Percentiles rank a stretch among this genome's conserved stretches.
Evolutionary conservation across 441 rosid genomes (phyloP).

Genomic region (Erodium texanum): DNA sequence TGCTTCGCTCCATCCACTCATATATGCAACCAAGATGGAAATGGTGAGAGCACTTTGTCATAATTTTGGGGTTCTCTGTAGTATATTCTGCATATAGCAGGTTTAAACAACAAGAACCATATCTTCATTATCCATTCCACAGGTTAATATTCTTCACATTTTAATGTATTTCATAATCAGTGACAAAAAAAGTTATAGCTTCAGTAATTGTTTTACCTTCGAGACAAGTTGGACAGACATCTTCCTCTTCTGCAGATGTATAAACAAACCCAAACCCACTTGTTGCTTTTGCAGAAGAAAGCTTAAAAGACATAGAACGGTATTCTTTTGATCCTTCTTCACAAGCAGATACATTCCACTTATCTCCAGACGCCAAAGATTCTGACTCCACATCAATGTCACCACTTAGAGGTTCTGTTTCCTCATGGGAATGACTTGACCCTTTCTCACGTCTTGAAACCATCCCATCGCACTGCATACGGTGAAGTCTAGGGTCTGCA

Average conservation of each 20-base stretch:
- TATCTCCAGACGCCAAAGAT: conserved; percentile 42
- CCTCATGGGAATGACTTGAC: conserved; percentile 63
- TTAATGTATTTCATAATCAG: too few relatives aligned
- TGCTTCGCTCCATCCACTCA: conserved; percentile 58
- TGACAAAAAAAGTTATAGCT: too few relatives aligned
- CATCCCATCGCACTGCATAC: conserved; percentile 38
- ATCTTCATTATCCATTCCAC: too few relatives aligned
- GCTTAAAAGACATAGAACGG: conserved; percentile 43
- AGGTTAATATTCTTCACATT: too few relatives aligned
- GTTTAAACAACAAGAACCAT: too few relatives aligned
- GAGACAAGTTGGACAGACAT: conserved; percentile 86
- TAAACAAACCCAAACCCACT: conserved; percentile 44
- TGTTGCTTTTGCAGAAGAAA: conserved; percentile 39
- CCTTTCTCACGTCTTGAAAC: conserved; percentile 67
- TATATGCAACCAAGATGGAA: conserved; percentile 73
- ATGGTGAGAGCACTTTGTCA: conserved; percentile 59
- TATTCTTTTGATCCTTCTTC: conserved; percentile 61
- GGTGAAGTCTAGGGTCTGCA: conserved; percentile 57
- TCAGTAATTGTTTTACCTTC: too few relatives aligned
- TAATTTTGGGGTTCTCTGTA: conserved; percentile 57
- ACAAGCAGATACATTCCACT: conserved; percentile 54
- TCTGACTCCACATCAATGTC: conserved; percentile 47
- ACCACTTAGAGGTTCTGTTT: conserved; percentile 68
- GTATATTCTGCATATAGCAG: conserved; percentile 60
- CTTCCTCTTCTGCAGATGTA: conserved; percentile 68